Evolutionary conservation across 495 filamentous ascomycete genomes (phyloP).

Genomic region (Aspergillus biplanus): DNA sequence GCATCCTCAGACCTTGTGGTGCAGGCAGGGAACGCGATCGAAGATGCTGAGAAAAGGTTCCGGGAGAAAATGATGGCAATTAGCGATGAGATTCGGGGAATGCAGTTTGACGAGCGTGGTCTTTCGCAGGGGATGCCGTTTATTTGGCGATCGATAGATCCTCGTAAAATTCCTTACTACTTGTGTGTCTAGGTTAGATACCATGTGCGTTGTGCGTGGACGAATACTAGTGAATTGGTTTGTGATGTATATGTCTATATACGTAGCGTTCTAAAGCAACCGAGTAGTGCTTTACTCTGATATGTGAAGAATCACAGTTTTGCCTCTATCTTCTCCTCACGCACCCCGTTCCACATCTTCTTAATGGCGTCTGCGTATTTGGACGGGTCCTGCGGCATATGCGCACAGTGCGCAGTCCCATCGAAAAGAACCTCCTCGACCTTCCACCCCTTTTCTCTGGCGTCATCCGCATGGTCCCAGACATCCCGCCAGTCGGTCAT

Average conservation of each 20-base stretch:
- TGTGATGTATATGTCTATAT: background rate
- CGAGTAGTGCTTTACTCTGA: background rate
- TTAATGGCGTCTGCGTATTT: background rate
- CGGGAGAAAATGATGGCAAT: constrained; percentile 4
- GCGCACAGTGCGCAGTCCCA: constrained; percentile 7
- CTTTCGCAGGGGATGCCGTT: constrained; percentile 11
- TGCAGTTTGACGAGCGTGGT: constrained; percentile 3
- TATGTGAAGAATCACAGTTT: background rate
- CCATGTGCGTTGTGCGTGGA: background rate
- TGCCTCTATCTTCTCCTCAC: background rate
- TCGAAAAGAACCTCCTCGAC: constrained; percentile 11
- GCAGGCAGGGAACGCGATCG: background rate
- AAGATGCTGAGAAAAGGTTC: background rate
- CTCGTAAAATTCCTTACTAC: constrained; percentile 9
- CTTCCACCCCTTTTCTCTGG: constrained; percentile 6
- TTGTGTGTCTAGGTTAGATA: constrained; percentile 1
- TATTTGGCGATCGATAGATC: constrained; percentile 15
- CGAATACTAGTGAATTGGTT: background rate
- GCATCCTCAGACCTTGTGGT: background rate
- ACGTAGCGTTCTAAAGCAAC: background rate
- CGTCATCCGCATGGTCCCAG: constrained; percentile 5
- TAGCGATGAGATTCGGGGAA: constrained; percentile 3
- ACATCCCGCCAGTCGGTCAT: constrained; percentile 14
- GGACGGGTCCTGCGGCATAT: constrained; percentile 2
- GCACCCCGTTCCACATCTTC: background rate